Evolutionary conservation across 2,329 filamentous ascomycete genomes (phyloP).

Genomic region (Calonectria ilicicola): DNA sequence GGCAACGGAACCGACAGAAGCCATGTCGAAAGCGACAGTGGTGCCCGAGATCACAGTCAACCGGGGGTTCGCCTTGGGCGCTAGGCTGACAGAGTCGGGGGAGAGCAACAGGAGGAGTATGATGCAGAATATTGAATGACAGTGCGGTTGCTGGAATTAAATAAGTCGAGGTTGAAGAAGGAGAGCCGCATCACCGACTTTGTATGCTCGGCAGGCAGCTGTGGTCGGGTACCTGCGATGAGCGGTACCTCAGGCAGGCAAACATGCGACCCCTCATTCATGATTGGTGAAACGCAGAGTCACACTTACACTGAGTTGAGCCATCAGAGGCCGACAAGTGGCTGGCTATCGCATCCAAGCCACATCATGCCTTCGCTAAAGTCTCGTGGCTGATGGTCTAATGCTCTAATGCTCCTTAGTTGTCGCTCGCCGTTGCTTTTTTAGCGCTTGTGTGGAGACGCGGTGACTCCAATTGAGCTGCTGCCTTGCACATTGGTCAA

Average conservation of each 20-base stretch:
- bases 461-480: not conserved
- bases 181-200: slow-evolving; percentile 22
- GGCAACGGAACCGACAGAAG: slow-evolving; percentile 14
- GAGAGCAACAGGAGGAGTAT: not conserved
- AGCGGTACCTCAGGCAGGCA: slow-evolving; percentile 13
- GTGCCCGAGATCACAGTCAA: slow-evolving; percentile 1
- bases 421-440: not conserved
- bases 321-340: slow-evolving; percentile 5
- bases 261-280: slow-evolving; percentile 3
- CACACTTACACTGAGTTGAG: slow-evolving; percentile 9
- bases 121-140: not conserved
- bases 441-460: not conserved
- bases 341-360: not conserved
- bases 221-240: slow-evolving; percentile 19
- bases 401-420: not conserved
- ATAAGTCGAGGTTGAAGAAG: slow-evolving; percentile 1
- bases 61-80: not conserved
- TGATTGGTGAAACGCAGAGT: slow-evolving; percentile 8
- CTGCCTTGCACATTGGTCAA: not conserved
- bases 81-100: not conserved
- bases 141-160: slow-evolving; percentile 2
- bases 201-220: slow-evolving; percentile 17
- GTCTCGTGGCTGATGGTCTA: not conserved
- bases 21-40: slow-evolving; percentile 14
- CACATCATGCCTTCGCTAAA: slow-evolving; percentile 1